Base-by-base conservation (phyloP, 2,329 filamentous ascomycete genomes). In the Myotisia sp. region DNA sequence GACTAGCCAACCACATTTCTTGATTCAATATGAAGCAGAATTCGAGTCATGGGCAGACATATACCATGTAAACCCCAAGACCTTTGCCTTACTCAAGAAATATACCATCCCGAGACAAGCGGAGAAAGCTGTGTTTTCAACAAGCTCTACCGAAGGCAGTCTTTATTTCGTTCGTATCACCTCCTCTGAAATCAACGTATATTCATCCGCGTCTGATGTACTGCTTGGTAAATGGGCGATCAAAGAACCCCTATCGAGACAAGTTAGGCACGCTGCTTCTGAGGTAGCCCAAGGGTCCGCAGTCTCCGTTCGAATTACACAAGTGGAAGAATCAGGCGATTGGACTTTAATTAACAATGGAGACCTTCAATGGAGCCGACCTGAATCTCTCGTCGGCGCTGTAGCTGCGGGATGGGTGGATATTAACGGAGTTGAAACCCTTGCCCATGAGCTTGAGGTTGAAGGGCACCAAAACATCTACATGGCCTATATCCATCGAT, bases 131-230 rank as follows among this genome's bases (percentile, higher is more conserved):
- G 20, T 34, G n/a, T 74, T 79, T 1, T 83, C 94, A 51, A 78
- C 74, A 0, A 90, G 79, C 57, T 81, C 76, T 2, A 70, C 73
- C 26, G 79, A 77, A 39, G 75, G 79, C 13, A 86, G 90, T 47
- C 78, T 93, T 5, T 94, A 84, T 61, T 93, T 95, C 53, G 86
- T 81, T 2, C 75, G 86, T 39, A 67, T 90, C 40, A 85, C 82
- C 0, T 64, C 75, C 21, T 73, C 79, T 6, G 82, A 92, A 49
- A 66, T 84, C 2, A 65, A 70, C 19, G 65, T 93, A 17, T 68
- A 82, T 4, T 83, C 82, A 1, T 92, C 85, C 0, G 65, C 66
- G 18, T 90, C 83, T 1, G 74, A 86, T 44, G 75, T 69, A n/a
- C 60, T 85, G 24, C 64, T 94, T 20, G 79, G 74, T 9, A 71